Evolutionary conservation across 2,329 filamentous ascomycete genomes (phyloP), one percentile per base, ranked within the genome.

Genomic region (Fusarium sp.): DNA sequence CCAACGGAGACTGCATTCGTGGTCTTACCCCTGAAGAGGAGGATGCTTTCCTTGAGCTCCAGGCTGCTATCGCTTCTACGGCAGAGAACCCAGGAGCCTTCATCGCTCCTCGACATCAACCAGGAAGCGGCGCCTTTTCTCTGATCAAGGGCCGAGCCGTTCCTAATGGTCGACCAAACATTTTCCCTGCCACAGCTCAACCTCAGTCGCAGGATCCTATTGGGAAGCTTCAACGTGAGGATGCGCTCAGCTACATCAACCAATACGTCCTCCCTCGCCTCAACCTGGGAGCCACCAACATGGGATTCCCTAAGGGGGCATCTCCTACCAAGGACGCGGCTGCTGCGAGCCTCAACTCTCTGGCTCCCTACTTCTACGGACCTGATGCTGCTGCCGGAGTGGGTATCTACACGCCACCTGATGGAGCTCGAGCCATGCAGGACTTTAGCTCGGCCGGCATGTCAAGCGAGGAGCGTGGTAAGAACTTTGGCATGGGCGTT

Each of bases 1-100:
- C 91, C 0, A 89, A 91, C 66, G 91, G 92, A 10, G 89, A 92
- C 67, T 92, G 91, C 75, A 83, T 95, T n/a, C 89, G 90, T 69
- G 90, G 91, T 62, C 80, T 96, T 58, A 89, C 85, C 1, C 80
- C 85, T 4, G 87, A 90, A 42, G 89, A 94, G 67, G 91, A 94
- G 75, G 83, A 89, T 33, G 85, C 86, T 4, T 94, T 91, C 70
- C 81, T 95, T 10, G 83, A 87, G 55, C 84, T 95, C 5, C 92
- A 95, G 77, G 81, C 84, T 51, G 80, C 81, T 6, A 80, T 92
- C 46, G 84, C 85, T 2, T 75, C 78, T 8, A 80, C 81, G 36
- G 83, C 84, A 13, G 80, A 82, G 50, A 83, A 83, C 56, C 87
- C 88, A 0, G 84, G 86, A 4, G 82, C 85, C 0, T 90, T 89